Conservation (phyloP, 352 stramenopile genomes). For the Phytophthora citricola region DNA sequence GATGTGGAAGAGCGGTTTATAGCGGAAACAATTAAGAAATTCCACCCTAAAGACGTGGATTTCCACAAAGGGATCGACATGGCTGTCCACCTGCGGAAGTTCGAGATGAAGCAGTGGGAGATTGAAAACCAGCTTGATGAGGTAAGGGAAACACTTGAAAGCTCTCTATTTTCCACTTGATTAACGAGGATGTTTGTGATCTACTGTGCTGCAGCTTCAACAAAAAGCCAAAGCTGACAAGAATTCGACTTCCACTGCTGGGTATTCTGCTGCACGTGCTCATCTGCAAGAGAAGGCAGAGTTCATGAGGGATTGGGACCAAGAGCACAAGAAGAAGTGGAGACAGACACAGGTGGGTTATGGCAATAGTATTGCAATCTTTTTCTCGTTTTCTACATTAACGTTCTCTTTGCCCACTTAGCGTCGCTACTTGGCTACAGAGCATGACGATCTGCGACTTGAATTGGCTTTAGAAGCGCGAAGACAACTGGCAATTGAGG, state of each 20-base stretch:
- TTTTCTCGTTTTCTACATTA: too few species aligned
- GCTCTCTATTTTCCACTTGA: neutral
- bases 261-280: slow-evolving; percentile 39
- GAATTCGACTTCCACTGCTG: slow-evolving; percentile 25
- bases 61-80: slow-evolving; percentile 80
- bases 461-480: slow-evolving; percentile 66
- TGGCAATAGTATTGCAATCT: neutral
- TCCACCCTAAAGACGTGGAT: slow-evolving; percentile 49
- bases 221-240: slow-evolving; percentile 33
- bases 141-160: slow-evolving; percentile 30
- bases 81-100: slow-evolving; percentile 68
- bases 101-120: slow-evolving; percentile 64
- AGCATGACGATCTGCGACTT: slow-evolving; percentile 63
- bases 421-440: slow-evolving; percentile 41
- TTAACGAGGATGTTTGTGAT: slow-evolving; percentile 2
- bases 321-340: slow-evolving; percentile 60
- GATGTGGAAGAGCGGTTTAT: slow-evolving; percentile 72
- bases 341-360: slow-evolving; percentile 56
- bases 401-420: slow-evolving; percentile 9
- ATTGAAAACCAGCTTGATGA: slow-evolving; percentile 52
- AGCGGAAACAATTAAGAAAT: slow-evolving; percentile 42
- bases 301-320: slow-evolving; percentile 73
- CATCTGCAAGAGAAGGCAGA: slow-evolving; percentile 66
- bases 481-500: slow-evolving; percentile 38
- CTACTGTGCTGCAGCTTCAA: slow-evolving; percentile 31